Evolutionary conservation across 371 early-diverging fungal species (phyloP), one percentile per base, ranked within the genome.

Genomic region (Mucor plumbeus): DNA sequence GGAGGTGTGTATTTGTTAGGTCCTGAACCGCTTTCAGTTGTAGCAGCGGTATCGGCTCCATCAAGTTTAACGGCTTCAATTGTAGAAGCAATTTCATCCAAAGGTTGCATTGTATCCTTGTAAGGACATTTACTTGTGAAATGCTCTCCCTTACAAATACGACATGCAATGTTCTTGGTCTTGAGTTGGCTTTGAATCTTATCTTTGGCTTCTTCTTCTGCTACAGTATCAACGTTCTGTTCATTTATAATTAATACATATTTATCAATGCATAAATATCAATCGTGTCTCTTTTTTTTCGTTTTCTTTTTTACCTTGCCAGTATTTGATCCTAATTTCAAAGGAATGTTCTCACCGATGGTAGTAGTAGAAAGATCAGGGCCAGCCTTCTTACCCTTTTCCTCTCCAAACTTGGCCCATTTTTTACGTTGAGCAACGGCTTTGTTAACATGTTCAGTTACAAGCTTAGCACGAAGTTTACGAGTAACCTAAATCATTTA

Each of bases 101-200:
- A 70, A 11, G 93, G 92, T 63, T 87, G 88, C 75, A 95, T 82
- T 5, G 95, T 92, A 77, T 96, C 96, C 85, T 97, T 98, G 91
- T 94, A 97, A 59, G 99, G 99, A 88, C 99, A 98, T 80, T 94
- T 94, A 67, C 91, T 83, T 35, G 99, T 97, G 81, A 92, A 97
- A 86, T 98, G 99, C 65, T 93, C 95, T 67, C 97, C 96, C 73
- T 95, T 94, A 86, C 99, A 98, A 65, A 92, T 90, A 85, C 99
- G 94, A 86, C 99, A 98, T 60, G 88, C 84, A 83, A 98, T 97
- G 75, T 92, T 94, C 77, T 87, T 90, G 82, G 86, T 84, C 74
- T 91, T 88, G 26, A 85, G 72, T 67, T 78, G 79, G 58, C 71
- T 67, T 39, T 74, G 68, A 26, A 79, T 56, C 61, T 81, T 79